Percentiles rank a stretch among this genome's conserved stretches.
These are phyloP conservation scores for Cyclotella atomus DNA, from an alignment of 108 stramenopile genomes.

Conservation along the genomic window DNA sequence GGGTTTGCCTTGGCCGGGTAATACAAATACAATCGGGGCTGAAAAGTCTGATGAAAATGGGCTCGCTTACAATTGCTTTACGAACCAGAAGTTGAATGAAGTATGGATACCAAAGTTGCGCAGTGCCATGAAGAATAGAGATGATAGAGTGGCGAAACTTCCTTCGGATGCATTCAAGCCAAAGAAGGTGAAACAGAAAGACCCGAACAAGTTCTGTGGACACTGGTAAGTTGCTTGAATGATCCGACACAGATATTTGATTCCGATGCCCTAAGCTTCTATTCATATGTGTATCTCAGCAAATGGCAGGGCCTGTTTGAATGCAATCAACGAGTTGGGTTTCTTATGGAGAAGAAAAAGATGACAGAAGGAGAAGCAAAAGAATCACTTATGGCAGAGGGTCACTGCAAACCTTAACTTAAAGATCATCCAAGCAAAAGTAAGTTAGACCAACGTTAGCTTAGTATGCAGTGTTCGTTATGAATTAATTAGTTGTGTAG, in stretches of 20 bases:
- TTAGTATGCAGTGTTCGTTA: neutral
- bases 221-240: no score
- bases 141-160: conserved; percentile 3
- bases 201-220: conserved; percentile 4
- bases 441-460: neutral
- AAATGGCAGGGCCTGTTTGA: conserved; percentile 1
- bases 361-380: conserved; percentile 11
- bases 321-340: conserved; percentile 8
- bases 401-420: neutral
- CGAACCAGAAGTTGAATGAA: conserved; percentile 51
- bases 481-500: conserved; percentile 34
- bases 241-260: no score
- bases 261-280: no score
- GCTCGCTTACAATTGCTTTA: conserved; percentile 70
- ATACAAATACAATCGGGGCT: conserved; percentile 27
- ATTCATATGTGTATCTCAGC: no score
- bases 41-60: conserved; percentile 48
- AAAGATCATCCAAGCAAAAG: no score
- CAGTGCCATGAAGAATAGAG: conserved; percentile 42
- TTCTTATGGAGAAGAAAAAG: neutral
- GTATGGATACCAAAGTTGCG: conserved; percentile 60
- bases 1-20: conserved; percentile 59
- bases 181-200: neutral
- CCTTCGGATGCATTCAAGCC: neutral
- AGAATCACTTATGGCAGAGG: conserved; percentile 5